Evolutionary conservation across 1,284 basidiomycete species (phyloP), one percentile per base, ranked within the genome.

Genomic region (Cutaneotrichosporon sp.): DNA sequence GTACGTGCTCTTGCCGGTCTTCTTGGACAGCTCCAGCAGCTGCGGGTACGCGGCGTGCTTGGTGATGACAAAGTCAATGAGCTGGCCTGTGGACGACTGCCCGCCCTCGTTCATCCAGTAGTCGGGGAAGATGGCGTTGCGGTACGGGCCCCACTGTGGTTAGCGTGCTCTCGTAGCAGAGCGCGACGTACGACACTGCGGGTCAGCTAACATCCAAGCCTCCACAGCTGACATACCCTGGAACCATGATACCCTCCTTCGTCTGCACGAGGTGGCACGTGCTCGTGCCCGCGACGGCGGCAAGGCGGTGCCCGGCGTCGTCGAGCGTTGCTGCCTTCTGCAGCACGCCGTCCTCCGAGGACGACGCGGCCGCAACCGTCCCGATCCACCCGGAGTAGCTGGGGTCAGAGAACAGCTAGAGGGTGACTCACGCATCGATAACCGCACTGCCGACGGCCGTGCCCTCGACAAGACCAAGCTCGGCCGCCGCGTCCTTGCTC

Each of bases 61-160:
- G 34, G 88, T 92, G 67, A 98, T 86, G 78, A 97, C 88, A 75
- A 97, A 97, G 73, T 99, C 93, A 67, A 97, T 94, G 25, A 97
- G 84, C 88, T 91, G 95, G n/a, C 95, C 97, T 0, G 95, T 99
- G 0, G 94, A 95, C 20, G 93, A 97, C 80, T 99, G 95, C 0
- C 95, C 95, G 45, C 95, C 95, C 81, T 99, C 95, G 73, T 97
- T 99, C 93, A 98, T 97, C 97, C 95, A 95, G 88, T 90, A 93
- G 14, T 88, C 92, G 29, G 89, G 89, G 81, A 98, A 97, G 27
- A 95, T 85, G 18, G 80, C 80, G 66, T 80, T 79, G 80, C 89
- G 90, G 81, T 98, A 99, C 0, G 95, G 97, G 0, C 95, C 95
- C 95, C 95, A 99, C 47, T 77, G 53, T 54, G 16, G 50, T 60